phyloP scores from a whole-genome alignment of 371 early-diverging fungal genomes.

The Lichtheimia ornata region DNA sequence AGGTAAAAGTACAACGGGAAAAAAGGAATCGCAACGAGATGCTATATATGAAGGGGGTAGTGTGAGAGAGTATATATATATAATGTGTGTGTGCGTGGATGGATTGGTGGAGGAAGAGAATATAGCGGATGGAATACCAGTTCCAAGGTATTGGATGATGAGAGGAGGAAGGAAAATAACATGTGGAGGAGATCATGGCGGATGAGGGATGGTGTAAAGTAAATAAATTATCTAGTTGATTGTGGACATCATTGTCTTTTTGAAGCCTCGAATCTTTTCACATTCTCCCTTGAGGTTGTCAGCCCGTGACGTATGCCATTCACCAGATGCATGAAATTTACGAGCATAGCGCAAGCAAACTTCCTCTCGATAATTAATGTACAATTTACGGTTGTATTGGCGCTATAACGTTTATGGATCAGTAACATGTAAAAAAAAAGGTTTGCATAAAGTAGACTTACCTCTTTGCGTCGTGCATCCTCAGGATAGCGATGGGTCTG shows the following conservation, averaged over 20 bases:
- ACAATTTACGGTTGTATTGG: conserved; percentile 63
- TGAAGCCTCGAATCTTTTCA: conserved; percentile 49
- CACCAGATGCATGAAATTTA: conserved; percentile 47
- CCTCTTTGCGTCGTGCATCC: conserved; percentile 62
- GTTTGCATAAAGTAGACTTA: conserved; percentile 18
- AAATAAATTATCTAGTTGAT: not conserved
- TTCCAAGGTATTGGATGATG: no score
- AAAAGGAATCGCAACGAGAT: no score
- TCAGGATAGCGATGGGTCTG: conserved; percentile 69
- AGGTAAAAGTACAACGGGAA: no score
- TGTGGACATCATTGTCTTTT: not conserved
- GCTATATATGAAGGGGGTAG: no score
- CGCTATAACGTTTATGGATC: conserved; percentile 39
- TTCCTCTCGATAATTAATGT: conserved; percentile 69
- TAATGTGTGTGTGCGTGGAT: no score
- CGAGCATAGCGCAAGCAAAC: conserved; percentile 62
- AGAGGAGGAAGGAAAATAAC: no score
- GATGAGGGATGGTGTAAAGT: no score
- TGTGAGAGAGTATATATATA: no score
- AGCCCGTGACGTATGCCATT: conserved; percentile 46
- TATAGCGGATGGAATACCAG: no score
- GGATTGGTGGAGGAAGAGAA: no score
- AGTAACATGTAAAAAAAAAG: not conserved
- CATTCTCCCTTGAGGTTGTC: conserved; percentile 51
- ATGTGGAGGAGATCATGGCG: no score